Percentiles rank a stretch among this genome's conserved stretches.
Conservation (phyloP, 371 early-diverging fungal species). For the Syncephalastrum contaminatum region DNA sequence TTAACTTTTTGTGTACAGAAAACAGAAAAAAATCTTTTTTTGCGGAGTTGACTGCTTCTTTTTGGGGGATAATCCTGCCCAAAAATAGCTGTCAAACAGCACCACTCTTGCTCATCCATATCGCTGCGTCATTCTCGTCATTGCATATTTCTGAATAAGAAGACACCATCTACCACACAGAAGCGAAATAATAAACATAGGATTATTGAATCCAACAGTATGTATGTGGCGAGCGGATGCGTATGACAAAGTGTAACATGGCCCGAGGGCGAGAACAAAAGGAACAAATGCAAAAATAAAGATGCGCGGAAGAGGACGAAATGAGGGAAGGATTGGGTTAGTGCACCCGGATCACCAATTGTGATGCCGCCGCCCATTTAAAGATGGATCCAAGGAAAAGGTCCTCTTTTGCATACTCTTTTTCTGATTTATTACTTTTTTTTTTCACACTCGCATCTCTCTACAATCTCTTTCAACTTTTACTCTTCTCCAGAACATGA, state of each 20-base stretch:
- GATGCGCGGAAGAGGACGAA: neutral
- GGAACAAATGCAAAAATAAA: slow-evolving; percentile 4
- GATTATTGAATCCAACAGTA: too few relatives aligned
- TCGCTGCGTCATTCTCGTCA: neutral
- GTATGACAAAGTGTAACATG: neutral
- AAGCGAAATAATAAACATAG: too few relatives aligned
- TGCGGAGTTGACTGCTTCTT: neutral
- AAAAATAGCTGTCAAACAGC: neutral
- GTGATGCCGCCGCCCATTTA: too few relatives aligned
- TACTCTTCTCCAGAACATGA: neutral
- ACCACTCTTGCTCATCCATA: slow-evolving; percentile 1
- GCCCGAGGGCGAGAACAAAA: slow-evolving; percentile 3
- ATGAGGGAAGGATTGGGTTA: neutral
- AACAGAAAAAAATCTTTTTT: neutral
- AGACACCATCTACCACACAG: too few relatives aligned
- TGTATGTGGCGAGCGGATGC: too few relatives aligned
- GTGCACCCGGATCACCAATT: too few relatives aligned
- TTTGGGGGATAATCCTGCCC: neutral
- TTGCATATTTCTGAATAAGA: too few relatives aligned
- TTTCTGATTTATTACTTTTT: too few relatives aligned
- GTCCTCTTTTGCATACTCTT: too few relatives aligned
- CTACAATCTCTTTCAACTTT: neutral
- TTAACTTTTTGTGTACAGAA: neutral
- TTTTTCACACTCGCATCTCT: too few relatives aligned
- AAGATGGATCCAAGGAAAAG: too few relatives aligned